A percentile compares a stretch with the other conserved stretches of the same genome.
phyloP scores from a whole-genome alignment of 2,329 filamentous ascomycete genomes.

The Neonectria sp. region DNA sequence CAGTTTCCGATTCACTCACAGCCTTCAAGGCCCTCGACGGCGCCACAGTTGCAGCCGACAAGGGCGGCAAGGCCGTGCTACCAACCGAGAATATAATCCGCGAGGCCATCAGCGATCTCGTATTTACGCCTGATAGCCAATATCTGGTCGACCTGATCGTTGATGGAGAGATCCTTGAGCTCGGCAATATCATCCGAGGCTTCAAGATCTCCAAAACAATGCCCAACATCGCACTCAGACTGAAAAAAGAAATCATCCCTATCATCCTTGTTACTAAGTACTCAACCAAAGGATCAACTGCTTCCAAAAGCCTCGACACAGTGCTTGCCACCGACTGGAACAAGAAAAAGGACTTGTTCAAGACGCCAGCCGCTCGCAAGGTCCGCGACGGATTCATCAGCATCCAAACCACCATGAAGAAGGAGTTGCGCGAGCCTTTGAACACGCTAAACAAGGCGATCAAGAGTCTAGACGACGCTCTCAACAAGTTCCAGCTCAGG shows the following conservation, averaged over 20 bases:
- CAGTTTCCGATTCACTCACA: conserved; percentile 26
- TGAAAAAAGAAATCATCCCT: conserved; percentile 23
- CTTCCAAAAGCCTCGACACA: conserved; percentile 19
- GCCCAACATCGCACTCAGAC: conserved; percentile 24
- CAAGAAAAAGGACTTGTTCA: conserved; percentile 33
- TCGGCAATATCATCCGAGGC: conserved; percentile 30
- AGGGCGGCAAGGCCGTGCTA: not conserved
- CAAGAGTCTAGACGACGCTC: conserved; percentile 20
- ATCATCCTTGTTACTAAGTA: conserved; percentile 32
- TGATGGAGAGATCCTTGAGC: not conserved
- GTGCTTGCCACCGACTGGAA: conserved; percentile 36
- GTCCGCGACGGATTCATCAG: conserved; percentile 18
- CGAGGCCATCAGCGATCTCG: not conserved
- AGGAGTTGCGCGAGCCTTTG: conserved; percentile 25
- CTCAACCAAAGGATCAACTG: conserved; percentile 3
- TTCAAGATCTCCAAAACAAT: conserved; percentile 25
- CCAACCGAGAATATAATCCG: not conserved
- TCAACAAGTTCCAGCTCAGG: conserved; percentile 27
- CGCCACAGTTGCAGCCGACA: not conserved
- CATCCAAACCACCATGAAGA: conserved; percentile 31
- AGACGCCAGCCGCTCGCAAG: conserved; percentile 28
- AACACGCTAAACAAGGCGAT: conserved; percentile 30
- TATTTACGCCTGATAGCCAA: not conserved
- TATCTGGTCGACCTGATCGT: not conserved
- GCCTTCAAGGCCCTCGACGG: conserved; percentile 26